These are phyloP conservation scores for Beauveria bassiana DNA, from an alignment of 2,329 filamentous ascomycete genomes.

Conservation along the genomic window DNA sequence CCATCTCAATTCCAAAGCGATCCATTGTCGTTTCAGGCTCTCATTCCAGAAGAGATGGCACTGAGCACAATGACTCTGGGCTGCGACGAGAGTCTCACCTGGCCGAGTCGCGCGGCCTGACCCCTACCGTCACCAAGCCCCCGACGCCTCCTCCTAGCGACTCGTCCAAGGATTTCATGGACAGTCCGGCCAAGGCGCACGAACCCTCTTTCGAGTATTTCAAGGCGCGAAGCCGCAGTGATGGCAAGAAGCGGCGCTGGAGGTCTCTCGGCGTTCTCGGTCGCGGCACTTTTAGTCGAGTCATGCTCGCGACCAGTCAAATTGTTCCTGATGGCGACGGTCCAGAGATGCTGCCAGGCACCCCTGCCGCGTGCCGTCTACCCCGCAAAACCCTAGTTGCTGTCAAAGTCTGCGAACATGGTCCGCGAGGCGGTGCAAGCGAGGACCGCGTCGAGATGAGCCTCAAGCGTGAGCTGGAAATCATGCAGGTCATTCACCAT, in stretches of 20 bases:
- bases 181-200: conserved; percentile 34
- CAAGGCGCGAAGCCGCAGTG: conserved; percentile 57
- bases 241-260: conserved; percentile 68
- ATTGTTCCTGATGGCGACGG: conserved; percentile 43
- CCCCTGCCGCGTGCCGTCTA: conserved; percentile 24
- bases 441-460: conserved; percentile 91
- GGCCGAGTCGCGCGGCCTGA: conserved; percentile 68
- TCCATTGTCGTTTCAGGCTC: conserved; percentile 66
- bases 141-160: conserved; percentile 81
- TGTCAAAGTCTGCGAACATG: conserved; percentile 92
- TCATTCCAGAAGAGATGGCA: conserved; percentile 33
- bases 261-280: conserved; percentile 73
- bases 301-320: conserved; percentile 83
- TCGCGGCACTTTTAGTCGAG: conserved; percentile 91
- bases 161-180: conserved; percentile 43
- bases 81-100: conserved; percentile 73
- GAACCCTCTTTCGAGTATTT: conserved; percentile 53
- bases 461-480: conserved; percentile 88
- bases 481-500: conserved; percentile 80
- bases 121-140: conserved; percentile 48
- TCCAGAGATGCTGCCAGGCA: conserved; percentile 26
- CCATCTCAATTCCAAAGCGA: conserved; percentile 58
- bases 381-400: conserved; percentile 79
- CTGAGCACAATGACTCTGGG: conserved; percentile 36
- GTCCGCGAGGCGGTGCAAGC: conserved; percentile 85